These are phyloP conservation scores for Paramecium bursaria DNA, from an alignment of 73 alveolate species.

Conservation along the genomic window DNA sequence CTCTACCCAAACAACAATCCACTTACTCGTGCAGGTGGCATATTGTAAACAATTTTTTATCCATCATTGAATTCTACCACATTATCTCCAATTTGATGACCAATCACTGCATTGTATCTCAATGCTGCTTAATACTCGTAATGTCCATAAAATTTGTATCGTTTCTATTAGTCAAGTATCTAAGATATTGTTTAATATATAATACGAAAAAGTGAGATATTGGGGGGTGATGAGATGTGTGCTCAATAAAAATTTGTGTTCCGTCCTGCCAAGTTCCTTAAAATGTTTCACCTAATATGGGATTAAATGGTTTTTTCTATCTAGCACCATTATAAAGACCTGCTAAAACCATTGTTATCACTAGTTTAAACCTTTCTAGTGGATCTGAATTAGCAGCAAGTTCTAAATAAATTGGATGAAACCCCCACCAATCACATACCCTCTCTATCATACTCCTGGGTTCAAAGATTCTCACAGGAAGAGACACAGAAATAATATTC, in stretches of 20 bases:
- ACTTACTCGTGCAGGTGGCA: constrained; percentile 67
- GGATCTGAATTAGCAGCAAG: constrained; percentile 75
- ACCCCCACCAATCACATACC: constrained; percentile 82
- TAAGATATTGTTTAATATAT: constrained; percentile 19
- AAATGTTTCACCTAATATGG: constrained; percentile 94
- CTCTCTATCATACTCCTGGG: constrained; percentile 86
- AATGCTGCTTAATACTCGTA: constrained; percentile 70
- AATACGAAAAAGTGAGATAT: constrained; percentile 62
- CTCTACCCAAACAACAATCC: constrained; percentile 65
- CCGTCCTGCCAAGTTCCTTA: constrained; percentile 95
- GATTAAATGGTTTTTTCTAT: constrained; percentile 91
- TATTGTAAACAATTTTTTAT: constrained; percentile 57
- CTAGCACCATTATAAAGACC: constrained; percentile 74
- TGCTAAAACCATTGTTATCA: constrained; percentile 76
- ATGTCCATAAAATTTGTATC: constrained; percentile 65
- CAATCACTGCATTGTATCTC: constrained; percentile 69
- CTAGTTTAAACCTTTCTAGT: constrained; percentile 78
- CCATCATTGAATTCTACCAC: constrained; percentile 69
- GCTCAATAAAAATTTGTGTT: constrained; percentile 89
- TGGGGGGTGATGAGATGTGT: constrained; percentile 75
- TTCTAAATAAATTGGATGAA: constrained; percentile 79
- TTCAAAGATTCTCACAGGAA: constrained; percentile 89
- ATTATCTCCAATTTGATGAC: constrained; percentile 69
- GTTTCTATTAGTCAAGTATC: too few species aligned
- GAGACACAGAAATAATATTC: constrained; percentile 76